Evolutionary conservation across 805 yeast species (phyloP).

Genomic region (Suhomyces pyralidae): DNA sequence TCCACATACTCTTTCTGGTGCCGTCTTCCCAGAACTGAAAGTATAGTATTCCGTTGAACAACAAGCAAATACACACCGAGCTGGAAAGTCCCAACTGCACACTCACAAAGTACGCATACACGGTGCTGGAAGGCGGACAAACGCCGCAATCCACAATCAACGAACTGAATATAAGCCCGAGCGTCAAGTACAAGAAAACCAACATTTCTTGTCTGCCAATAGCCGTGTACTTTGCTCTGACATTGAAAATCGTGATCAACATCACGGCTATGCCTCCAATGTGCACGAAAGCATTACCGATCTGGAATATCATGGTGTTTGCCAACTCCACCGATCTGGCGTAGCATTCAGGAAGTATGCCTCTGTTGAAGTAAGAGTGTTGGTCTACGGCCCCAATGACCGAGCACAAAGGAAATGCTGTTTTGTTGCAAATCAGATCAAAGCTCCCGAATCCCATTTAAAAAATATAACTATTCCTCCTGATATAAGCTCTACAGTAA

Average conservation of each 20-base stretch:
- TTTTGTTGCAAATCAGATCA: constrained; percentile 55
- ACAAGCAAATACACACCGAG: constrained; percentile 64
- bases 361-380: constrained; percentile 41
- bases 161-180: constrained; percentile 58
- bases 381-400: constrained; percentile 55
- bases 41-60: constrained; percentile 74
- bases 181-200: constrained; percentile 59
- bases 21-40: constrained; percentile 97
- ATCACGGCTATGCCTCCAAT: constrained; percentile 67
- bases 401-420: constrained; percentile 79
- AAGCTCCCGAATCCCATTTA: constrained; percentile 74
- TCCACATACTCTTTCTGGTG: constrained; percentile 58
- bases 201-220: constrained; percentile 89
- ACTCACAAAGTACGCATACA: constrained; percentile 81
- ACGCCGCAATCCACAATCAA: constrained; percentile 91
- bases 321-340: constrained; percentile 85
- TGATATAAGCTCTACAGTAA: too few relatives aligned
- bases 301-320: constrained; percentile 84
- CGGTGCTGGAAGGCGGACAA: constrained; percentile 73
- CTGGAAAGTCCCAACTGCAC: constrained; percentile 74
- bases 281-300: constrained; percentile 84
- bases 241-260: constrained; percentile 69
- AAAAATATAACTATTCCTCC: not conserved
- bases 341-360: constrained; percentile 76
- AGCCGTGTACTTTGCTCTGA: constrained; percentile 86